Percentiles rank a stretch among this genome's conserved stretches.
phyloP scores from a whole-genome alignment of 1,284 basidiomycete genomes.

The Trichosporon ovoides region DNA sequence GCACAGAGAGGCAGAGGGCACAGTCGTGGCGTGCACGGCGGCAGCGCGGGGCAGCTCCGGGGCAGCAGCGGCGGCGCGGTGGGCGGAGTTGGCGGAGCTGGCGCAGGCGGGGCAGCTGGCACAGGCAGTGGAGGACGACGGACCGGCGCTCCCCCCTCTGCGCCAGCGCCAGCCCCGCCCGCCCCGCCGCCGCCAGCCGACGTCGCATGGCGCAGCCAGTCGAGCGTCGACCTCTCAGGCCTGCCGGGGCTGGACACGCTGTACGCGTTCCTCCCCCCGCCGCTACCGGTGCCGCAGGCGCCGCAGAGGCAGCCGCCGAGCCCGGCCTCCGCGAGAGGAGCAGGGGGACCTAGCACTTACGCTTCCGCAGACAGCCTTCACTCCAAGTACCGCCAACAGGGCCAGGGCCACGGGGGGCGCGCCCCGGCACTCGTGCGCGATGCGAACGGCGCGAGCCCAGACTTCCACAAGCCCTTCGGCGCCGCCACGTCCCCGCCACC shows the following conservation, averaged over 20 bases:
- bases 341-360: not conserved
- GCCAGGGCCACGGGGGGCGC: not conserved
- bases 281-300: too few species aligned
- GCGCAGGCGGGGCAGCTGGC: too few species aligned
- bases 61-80: too few species aligned
- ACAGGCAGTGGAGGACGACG: too few species aligned
- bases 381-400: not conserved
- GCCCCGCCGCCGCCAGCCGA: not conserved
- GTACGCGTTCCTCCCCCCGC: too few species aligned
- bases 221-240: not conserved
- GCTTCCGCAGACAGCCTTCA: not conserved
- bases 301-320: too few species aligned
- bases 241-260: not conserved
- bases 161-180: not conserved
- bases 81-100: too few species aligned
- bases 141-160: too few species aligned
- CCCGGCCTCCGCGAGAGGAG: too few species aligned
- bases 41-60: not conserved
- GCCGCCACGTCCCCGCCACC: slow-evolving; percentile 16
- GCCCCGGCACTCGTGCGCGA: slow-evolving; percentile 10
- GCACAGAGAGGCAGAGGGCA: not conserved
- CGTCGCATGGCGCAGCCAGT: not conserved
- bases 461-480: slow-evolving; percentile 39
- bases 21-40: not conserved
- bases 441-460: slow-evolving; percentile 9